These are phyloP conservation scores for Helicocarpus griseus DNA, from an alignment of 2,329 filamentous ascomycete genomes.

Conservation along the genomic window DNA sequence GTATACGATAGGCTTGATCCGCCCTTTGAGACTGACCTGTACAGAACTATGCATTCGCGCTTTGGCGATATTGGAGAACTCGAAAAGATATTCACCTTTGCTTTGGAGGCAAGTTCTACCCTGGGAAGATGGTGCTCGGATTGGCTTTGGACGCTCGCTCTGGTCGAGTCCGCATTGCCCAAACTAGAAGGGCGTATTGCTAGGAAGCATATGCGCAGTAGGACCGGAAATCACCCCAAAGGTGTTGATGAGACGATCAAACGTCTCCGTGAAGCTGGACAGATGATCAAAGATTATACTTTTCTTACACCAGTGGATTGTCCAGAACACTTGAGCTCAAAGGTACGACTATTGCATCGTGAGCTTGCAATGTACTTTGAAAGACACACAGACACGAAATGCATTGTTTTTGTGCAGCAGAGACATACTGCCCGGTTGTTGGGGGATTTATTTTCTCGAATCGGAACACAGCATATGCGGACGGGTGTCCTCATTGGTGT, in stretches of 20 bases:
- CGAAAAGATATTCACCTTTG: slow-evolving; percentile 48
- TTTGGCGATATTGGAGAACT: slow-evolving; percentile 47
- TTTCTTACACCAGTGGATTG: slow-evolving; percentile 31
- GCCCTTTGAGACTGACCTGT: slow-evolving; percentile 56
- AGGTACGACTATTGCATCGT: slow-evolving; percentile 54
- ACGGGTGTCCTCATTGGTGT: slow-evolving; percentile 57
- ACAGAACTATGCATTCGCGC: slow-evolving; percentile 43
- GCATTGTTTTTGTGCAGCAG: slow-evolving; percentile 80
- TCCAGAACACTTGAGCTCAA: slow-evolving; percentile 54
- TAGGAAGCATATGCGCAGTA: slow-evolving; percentile 7
- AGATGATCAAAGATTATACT: slow-evolving; percentile 44
- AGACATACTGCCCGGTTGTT: slow-evolving; percentile 69
- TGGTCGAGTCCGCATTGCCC: slow-evolving; percentile 52
- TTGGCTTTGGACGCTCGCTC: slow-evolving; percentile 62
- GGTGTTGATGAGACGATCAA: slow-evolving; percentile 44
- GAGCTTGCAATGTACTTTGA: slow-evolving; percentile 57
- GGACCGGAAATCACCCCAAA: slow-evolving; percentile 15
- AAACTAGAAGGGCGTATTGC: slow-evolving; percentile 48
- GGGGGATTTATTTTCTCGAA: slow-evolving; percentile 52
- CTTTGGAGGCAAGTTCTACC: slow-evolving; percentile 51
- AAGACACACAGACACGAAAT: slow-evolving; percentile 49
- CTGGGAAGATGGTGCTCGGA: slow-evolving; percentile 82
- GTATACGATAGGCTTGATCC: slow-evolving; percentile 44
- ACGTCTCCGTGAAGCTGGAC: slow-evolving; percentile 49
- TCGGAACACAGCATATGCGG: slow-evolving; percentile 50